Base-by-base conservation (phyloP, 2,329 filamentous ascomycete species). In the Pseudogymnoascus sp. region DNA sequence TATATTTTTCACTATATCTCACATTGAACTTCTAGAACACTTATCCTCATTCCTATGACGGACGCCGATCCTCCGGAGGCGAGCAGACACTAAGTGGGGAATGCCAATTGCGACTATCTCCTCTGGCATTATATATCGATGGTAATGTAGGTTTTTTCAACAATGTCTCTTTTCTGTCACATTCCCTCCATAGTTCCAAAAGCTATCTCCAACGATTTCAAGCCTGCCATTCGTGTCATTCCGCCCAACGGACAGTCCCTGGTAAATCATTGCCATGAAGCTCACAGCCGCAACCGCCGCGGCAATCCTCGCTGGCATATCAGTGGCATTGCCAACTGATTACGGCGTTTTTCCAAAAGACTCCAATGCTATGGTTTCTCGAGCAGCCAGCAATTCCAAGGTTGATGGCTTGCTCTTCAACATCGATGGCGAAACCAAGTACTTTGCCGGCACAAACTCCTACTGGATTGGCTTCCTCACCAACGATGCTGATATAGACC, bases 391-490 rank as follows among this genome's bases (percentile, higher is more conserved):
- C 16, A 55, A 55, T 7, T 19, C 49, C 64, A 63, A 64, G 33
- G 61, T 49, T 10, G 19, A 59, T 52, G 72, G 72, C 38, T 68
- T 68, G 2, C 62, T 69, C 45, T 77, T 78, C 66, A 69, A 68
- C 33, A 73, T 80, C 59, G 73, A 79, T 61, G 76, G 76, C 35
- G 68, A 74, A 59, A 74, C 76, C 31, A 72, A 73, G 21, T 79
- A 82, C 71, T 80, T 77, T 64, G 78, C 78, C 4, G 80, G 81
- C n/a, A 80, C 76, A 41, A 83, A 83, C 70, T 75, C 77, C 33
- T 83, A 83, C 72, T 83, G 80, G 78, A 77, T 82, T 61, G 74
- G 75, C 12, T 82, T 82, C 64, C 68, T 78, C 41, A 79, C 75
- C 65, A 78, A 80, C 63, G 74, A 81, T 65, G 75, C 71, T 11